Percentiles rank a stretch among this genome's conserved stretches.
These are phyloP conservation scores for Claviceps spartinae DNA, from an alignment of 2,329 filamentous ascomycete species.

Conservation along the genomic window DNA sequence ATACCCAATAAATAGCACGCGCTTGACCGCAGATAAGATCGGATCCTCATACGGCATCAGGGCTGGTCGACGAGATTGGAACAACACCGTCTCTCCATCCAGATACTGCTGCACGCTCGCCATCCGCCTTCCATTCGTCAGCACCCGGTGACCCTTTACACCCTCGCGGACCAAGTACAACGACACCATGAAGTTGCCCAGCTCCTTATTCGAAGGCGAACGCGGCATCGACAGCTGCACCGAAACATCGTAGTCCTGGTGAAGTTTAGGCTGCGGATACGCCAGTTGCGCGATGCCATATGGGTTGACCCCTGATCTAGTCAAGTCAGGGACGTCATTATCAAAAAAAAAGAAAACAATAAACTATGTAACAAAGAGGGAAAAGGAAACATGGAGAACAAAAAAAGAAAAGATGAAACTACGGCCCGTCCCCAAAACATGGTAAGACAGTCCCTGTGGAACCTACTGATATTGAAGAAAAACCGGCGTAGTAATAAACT, in stretches of 20 bases:
- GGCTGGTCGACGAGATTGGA: constrained; percentile 57
- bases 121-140: background rate
- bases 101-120: constrained; percentile 20
- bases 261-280: constrained; percentile 43
- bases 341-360: background rate
- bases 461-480: constrained; percentile 46
- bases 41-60: constrained; percentile 69
- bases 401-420: background rate
- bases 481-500: constrained; percentile 36
- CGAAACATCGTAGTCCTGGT: constrained; percentile 75
- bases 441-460: no score
- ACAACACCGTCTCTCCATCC: constrained; percentile 30
- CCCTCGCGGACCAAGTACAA: constrained; percentile 47
- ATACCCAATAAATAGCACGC: constrained; percentile 50
- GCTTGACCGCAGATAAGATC: constrained; percentile 47
- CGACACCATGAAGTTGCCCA: constrained; percentile 92
- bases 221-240: constrained; percentile 65
- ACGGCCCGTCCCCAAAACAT: background rate
- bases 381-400: no score
- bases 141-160: background rate
- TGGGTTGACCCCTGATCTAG: constrained; percentile 35
- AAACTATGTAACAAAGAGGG: no score
- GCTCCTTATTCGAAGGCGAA: constrained; percentile 58
- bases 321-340: constrained; percentile 5
- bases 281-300: constrained; percentile 36